phyloP scores from a whole-genome alignment of 371 early-diverging fungal species.

The Circinella minor region DNA sequence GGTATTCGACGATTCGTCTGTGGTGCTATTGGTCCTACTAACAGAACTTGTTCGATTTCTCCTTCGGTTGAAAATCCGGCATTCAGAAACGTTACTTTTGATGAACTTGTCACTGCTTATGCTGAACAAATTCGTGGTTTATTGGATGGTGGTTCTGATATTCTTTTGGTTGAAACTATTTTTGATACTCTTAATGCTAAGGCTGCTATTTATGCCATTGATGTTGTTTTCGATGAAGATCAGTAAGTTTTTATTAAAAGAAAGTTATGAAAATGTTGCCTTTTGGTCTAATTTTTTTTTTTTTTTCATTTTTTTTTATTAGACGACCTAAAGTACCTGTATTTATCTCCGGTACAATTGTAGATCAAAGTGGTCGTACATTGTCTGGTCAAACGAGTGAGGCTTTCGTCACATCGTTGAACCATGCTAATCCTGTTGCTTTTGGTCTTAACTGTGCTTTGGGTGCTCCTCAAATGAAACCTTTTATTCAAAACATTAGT shows the following conservation, averaged over 20 bases:
- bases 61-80: conserved; percentile 96
- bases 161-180: conserved; percentile 92
- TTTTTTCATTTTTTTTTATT: neutral
- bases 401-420: conserved; percentile 86
- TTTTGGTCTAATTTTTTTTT: too few relatives aligned
- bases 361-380: conserved; percentile 94
- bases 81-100: conserved; percentile 92
- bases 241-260: conserved; percentile 24
- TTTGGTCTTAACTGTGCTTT: conserved; percentile 96
- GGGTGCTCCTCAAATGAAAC: conserved; percentile 94
- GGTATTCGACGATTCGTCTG: conserved; percentile 81
- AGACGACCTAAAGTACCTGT: conserved; percentile 80
- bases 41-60: conserved; percentile 94
- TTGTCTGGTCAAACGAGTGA: conserved; percentile 96
- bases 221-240: conserved; percentile 79
- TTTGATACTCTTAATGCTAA: conserved; percentile 96
- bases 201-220: conserved; percentile 91
- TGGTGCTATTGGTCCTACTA: conserved; percentile 94
- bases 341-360: conserved; percentile 96
- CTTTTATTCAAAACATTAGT: conserved; percentile 89
- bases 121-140: conserved; percentile 87
- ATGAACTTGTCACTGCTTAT: conserved; percentile 89
- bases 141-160: conserved; percentile 91
- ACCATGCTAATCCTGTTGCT: conserved; percentile 83
- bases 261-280: too few relatives aligned